Conservation (phyloP, 495 filamentous ascomycete genomes). For the Podospora didyma region DNA sequence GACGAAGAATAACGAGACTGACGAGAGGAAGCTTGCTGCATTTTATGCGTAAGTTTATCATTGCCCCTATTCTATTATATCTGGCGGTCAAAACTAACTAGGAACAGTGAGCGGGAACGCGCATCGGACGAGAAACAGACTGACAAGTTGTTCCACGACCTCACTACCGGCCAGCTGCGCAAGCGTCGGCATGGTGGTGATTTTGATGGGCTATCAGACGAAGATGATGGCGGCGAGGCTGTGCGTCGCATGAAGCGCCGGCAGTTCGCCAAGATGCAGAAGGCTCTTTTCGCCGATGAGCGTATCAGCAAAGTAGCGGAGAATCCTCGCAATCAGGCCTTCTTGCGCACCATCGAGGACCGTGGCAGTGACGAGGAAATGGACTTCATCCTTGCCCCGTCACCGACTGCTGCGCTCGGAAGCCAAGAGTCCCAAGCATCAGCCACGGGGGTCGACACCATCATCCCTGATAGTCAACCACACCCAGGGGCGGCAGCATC, state of each 20-base stretch:
- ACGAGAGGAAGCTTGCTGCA: slow-evolving; percentile 77
- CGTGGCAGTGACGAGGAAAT: slow-evolving; percentile 72
- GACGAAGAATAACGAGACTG: slow-evolving; percentile 61
- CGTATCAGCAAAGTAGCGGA: slow-evolving; percentile 85
- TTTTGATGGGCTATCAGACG: slow-evolving; percentile 79
- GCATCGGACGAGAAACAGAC: slow-evolving; percentile 76
- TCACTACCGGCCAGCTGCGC: slow-evolving; percentile 80
- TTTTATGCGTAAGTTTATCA: slow-evolving; percentile 72
- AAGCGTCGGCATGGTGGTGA: slow-evolving; percentile 65
- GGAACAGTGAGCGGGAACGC: slow-evolving; percentile 58
- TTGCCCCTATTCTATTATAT: not conserved
- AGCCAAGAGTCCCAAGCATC: slow-evolving; percentile 38
- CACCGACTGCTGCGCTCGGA: slow-evolving; percentile 27
- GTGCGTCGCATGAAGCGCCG: slow-evolving; percentile 75
- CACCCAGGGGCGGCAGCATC: not conserved
- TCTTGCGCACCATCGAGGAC: slow-evolving; percentile 87
- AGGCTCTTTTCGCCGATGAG: slow-evolving; percentile 83
- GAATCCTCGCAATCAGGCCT: slow-evolving; percentile 85
- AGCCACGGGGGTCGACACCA: slow-evolving; percentile 16
- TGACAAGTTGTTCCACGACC: slow-evolving; percentile 84
- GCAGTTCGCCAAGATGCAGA: slow-evolving; percentile 89
- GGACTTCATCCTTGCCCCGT: slow-evolving; percentile 62
- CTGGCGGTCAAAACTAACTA: not conserved
- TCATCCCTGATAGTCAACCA: slow-evolving; percentile 47
- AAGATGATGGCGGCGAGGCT: slow-evolving; percentile 76